Conservation (phyloP, 2,329 filamentous ascomycete species). For the Trichoderma asperellum region DNA sequence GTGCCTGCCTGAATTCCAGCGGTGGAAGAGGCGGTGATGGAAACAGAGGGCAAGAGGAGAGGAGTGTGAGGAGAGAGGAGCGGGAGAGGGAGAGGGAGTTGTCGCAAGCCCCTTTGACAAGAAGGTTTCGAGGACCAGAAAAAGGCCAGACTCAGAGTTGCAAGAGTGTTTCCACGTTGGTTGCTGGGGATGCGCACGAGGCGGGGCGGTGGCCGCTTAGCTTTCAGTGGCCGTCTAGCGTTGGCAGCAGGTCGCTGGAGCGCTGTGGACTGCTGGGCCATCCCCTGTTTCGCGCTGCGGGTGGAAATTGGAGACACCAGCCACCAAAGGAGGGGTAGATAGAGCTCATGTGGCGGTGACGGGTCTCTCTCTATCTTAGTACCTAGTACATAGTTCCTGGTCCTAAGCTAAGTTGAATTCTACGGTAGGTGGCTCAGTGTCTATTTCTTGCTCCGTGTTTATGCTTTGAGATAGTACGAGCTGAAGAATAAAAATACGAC, state of each 20-base stretch:
- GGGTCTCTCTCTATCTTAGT: not conserved
- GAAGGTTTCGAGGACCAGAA: slow-evolving; percentile 1
- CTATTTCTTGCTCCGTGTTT: not conserved
- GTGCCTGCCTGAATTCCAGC: not conserved
- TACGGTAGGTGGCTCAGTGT: not conserved
- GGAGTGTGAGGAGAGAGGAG: not conserved
- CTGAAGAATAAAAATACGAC: not conserved
- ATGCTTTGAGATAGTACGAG: not conserved
- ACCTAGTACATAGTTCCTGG: too few species aligned
- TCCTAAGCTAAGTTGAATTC: too few species aligned
- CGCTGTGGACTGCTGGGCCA: not conserved
- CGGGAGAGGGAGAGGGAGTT: not conserved
- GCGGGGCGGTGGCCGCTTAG: slow-evolving; percentile 21
- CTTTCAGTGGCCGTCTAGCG: not conserved
- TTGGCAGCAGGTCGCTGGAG: not conserved
- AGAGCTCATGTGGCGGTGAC: not conserved
- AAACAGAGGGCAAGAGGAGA: not conserved
- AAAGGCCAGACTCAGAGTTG: slow-evolving; percentile 12
- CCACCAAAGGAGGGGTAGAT: slow-evolving; percentile 29
- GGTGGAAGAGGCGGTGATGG: not conserved
- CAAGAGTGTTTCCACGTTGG: slow-evolving; percentile 18
- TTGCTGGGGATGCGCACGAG: slow-evolving; percentile 18
- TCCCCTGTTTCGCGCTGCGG: not conserved
- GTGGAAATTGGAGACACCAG: not conserved
- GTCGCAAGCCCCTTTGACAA: slow-evolving; percentile 24